Evolutionary conservation across 495 filamentous ascomycete species (phyloP).

Genomic region (Mycothermus thermophilus): DNA sequence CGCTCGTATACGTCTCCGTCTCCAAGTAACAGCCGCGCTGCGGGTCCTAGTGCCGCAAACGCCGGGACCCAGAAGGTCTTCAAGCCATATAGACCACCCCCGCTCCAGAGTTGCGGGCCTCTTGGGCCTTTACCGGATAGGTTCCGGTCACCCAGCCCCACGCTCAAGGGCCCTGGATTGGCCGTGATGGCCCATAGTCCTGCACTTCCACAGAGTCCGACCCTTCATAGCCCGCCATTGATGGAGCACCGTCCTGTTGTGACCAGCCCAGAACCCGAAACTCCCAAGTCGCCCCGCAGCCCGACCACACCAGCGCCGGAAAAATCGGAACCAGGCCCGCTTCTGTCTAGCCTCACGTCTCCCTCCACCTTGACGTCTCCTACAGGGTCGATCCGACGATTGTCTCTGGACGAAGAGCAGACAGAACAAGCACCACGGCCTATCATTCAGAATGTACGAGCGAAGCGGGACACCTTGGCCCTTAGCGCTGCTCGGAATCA

Average conservation of each 20-base stretch:
- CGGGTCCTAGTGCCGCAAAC: not conserved
- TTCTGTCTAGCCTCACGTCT: constrained; percentile 5
- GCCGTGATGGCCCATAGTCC: not conserved
- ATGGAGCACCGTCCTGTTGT: not conserved
- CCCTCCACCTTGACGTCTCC: constrained; percentile 5
- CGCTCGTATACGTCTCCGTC: too few species aligned
- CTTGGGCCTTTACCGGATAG: constrained; percentile 1
- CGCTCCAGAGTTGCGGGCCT: constrained; percentile 1
- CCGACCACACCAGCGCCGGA: not conserved
- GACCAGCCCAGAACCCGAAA: constrained; percentile 2
- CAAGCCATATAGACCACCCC: constrained; percentile 4
- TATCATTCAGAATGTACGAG: constrained; percentile 27
- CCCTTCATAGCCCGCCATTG: not conserved
- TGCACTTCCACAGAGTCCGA: constrained; percentile 2
- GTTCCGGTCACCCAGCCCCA: constrained; percentile 2
- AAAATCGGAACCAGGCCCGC: not conserved
- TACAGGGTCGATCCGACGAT: constrained; percentile 3
- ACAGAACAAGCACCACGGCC: constrained; percentile 18
- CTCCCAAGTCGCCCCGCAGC: not conserved
- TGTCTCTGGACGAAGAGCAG: constrained; percentile 11
- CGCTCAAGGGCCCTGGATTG: not conserved
- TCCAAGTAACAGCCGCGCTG: too few species aligned
- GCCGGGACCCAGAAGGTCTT: not conserved
- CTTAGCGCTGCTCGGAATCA: constrained; percentile 18
- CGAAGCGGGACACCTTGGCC: constrained; percentile 30